Evolutionary conservation across 2,329 filamentous ascomycete species (phyloP).

Genomic region (Colletotrichum magnum): DNA sequence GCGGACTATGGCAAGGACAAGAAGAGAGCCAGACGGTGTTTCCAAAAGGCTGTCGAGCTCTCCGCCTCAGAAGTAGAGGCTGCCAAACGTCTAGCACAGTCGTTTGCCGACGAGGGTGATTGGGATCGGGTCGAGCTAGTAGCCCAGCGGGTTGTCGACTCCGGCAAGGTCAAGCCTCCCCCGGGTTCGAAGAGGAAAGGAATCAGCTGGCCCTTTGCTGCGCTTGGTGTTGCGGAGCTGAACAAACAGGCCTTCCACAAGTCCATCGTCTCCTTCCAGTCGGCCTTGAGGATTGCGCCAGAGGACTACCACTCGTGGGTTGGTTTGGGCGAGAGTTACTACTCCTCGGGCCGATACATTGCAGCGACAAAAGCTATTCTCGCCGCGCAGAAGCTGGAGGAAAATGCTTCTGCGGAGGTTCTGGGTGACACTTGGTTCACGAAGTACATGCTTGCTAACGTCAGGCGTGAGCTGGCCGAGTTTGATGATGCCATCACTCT

Average conservation of each 20-base stretch:
- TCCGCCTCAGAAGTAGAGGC: conserved; percentile 89
- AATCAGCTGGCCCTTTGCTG: conserved; percentile 96
- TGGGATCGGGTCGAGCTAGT: conserved; percentile 98
- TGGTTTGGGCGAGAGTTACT: conserved; percentile 96
- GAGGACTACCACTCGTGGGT: conserved; percentile 96
- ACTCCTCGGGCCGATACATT: conserved; percentile 92
- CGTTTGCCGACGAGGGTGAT: conserved; percentile 90
- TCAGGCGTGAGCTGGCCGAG: conserved; percentile 92
- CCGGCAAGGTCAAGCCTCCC: conserved; percentile 90
- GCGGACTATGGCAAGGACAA: conserved; percentile 91
- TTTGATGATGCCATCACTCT: conserved; percentile 85
- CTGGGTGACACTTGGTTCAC: conserved; percentile 90
- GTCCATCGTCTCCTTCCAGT: conserved; percentile 92
- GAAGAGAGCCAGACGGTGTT: conserved; percentile 89
- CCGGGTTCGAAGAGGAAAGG: conserved; percentile 95
- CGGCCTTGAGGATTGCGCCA: conserved; percentile 86
- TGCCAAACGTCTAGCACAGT: conserved; percentile 86
- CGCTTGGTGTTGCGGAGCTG: conserved; percentile 92
- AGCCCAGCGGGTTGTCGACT: conserved; percentile 90
- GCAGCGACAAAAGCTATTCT: conserved; percentile 94
- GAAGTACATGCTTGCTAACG: conserved; percentile 95
- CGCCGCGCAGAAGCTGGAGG: conserved; percentile 84
- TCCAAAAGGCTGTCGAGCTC: conserved; percentile 95
- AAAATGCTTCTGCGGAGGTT: conserved; percentile 55
- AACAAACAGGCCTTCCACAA: conserved; percentile 93